Base-by-base conservation (phyloP, 2,329 filamentous ascomycete genomes). In the Fusarium annulatum region DNA sequence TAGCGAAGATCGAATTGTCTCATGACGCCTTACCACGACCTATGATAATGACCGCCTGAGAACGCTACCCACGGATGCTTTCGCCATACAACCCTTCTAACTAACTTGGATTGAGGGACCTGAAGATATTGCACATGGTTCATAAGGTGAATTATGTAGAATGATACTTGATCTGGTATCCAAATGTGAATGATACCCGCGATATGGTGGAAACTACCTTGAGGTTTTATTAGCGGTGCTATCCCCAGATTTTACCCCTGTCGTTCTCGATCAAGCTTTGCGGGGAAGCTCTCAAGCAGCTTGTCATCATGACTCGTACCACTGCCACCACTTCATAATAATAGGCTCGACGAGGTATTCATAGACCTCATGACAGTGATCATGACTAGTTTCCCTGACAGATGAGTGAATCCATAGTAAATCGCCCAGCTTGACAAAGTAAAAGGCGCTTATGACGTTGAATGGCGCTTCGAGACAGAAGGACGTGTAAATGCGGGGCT, bases 171-270 rank as follows among this genome's bases (percentile, higher is more conserved):
- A 26, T 10, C n/a, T 33, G n/a, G 36, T 41, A 19, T 21, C 18
- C n/a, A 36, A 36, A n/a, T 19, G n/a, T 52, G 18, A 26, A 36
- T 26, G n/a, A 21, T 36, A 26, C 33, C 45, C 23, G n/a, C 23
- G n/a, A 19, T 28, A 36, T 26, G 16, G 30, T 56, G 28, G 23
- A 34, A 26, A 38, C 26, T 57, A 33, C 38, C 9, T 42, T 18
- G 49, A 43, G 38, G 14, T 26, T 23, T 53, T n/a, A 41, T 53
- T 42, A 42, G 46, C 14, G 45, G 36, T n/a, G 16, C 41, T 42
- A 21, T 57, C 64, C 65, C 48, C 64, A 33, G 65, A 69, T 56
- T 68, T 68, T 36, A 68, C 30, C 64, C 65, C 49, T 68, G 65
- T 36, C n/a, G 14, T 45, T 43, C 42, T 62, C 9, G 28, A 68